A percentile compares a stretch with the other conserved stretches of the same genome.
phyloP scores from a whole-genome alignment of 2,329 filamentous ascomycete genomes.

The Phaeosphaeria sp. region DNA sequence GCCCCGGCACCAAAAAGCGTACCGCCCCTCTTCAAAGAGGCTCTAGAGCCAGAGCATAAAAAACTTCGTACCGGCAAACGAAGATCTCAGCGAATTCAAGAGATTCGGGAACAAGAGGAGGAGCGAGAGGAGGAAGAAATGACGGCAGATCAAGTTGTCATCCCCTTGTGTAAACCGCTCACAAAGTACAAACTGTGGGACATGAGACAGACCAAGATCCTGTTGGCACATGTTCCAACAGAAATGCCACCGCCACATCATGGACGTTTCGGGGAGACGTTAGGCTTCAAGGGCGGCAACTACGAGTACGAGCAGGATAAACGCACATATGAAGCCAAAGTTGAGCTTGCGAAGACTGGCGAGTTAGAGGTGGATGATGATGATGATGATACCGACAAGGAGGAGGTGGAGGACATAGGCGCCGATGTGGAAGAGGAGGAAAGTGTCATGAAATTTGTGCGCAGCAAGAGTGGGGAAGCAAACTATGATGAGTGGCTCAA shows the following conservation, averaged over 20 bases:
- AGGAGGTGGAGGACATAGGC: too few species aligned
- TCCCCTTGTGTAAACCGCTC: neutral
- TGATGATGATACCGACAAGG: neutral
- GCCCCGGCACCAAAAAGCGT: neutral
- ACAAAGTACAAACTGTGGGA: neutral
- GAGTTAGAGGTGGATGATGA: neutral
- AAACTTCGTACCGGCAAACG: neutral
- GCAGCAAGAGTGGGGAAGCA: neutral
- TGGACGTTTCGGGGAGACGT: neutral
- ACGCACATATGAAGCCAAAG: neutral
- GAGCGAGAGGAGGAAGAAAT: neutral
- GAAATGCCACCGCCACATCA: neutral
- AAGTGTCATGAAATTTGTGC: neutral
- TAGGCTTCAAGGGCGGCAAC: neutral
- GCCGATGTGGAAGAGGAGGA: neutral
- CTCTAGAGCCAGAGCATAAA: neutral
- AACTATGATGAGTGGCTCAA: neutral
- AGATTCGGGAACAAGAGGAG: neutral
- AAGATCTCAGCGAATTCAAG: neutral
- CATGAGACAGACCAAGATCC: neutral
- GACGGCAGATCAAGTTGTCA: neutral
- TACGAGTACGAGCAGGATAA: neutral
- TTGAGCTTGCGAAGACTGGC: neutral
- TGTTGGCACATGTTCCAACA: neutral
- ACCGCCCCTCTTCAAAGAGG: neutral